A percentile compares a stretch with the other conserved stretches of the same genome.
phyloP scores from a whole-genome alignment of 306 rosid genomes.

The Luffa acutangula region DNA sequence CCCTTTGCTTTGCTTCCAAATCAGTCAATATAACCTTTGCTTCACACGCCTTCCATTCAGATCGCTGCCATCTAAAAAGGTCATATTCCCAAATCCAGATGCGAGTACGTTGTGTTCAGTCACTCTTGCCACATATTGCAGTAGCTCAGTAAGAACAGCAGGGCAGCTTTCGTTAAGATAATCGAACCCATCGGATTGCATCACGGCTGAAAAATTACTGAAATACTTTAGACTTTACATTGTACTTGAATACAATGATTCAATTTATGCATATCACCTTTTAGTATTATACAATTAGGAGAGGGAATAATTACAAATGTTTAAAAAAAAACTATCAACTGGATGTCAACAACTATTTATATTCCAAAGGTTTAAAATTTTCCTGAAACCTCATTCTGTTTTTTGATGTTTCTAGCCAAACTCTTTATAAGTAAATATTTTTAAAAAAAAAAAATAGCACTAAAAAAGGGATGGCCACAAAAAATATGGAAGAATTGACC shows the following conservation, averaged over 20 bases:
- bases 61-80: slow-evolving; percentile 51
- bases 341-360: background rate
- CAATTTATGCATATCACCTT: background rate
- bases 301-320: background rate
- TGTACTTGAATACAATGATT: background rate
- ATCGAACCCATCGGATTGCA: slow-evolving; percentile 76
- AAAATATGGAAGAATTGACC: background rate
- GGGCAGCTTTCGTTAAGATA: slow-evolving; percentile 78
- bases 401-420: background rate
- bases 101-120: slow-evolving; percentile 33
- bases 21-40: slow-evolving; percentile 49
- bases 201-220: slow-evolving; percentile 56
- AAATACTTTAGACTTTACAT: slow-evolving; percentile 4
- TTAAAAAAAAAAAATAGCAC: background rate
- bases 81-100: slow-evolving; percentile 22
- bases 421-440: background rate
- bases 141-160: slow-evolving; percentile 46
- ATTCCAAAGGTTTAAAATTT: background rate
- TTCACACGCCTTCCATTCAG: slow-evolving; percentile 71
- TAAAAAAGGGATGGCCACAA: background rate
- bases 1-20: slow-evolving; percentile 1
- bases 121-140: slow-evolving; percentile 37
- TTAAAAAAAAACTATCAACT: background rate
- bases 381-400: background rate
- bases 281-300: background rate